These are phyloP conservation scores for Suillus placidus DNA, from an alignment of 768 basidiomycete species.

Conservation along the genomic window DNA sequence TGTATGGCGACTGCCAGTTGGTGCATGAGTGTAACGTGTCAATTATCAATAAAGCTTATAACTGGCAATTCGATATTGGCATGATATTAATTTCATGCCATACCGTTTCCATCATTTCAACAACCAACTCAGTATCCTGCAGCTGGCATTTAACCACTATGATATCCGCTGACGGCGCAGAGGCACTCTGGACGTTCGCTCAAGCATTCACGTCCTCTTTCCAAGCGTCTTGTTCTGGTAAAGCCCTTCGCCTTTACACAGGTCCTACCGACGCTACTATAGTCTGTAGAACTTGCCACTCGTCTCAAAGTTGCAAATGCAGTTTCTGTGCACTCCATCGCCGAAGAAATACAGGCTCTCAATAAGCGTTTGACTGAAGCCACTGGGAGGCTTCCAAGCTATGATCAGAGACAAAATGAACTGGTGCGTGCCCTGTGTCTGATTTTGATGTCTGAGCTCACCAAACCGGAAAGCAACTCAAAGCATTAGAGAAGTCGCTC, in stretches of 20 bases:
- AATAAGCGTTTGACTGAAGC: conserved; percentile 67
- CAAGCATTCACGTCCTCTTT: conserved; percentile 33
- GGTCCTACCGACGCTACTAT: conserved; percentile 18
- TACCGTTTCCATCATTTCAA: background rate
- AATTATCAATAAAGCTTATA: too few species aligned
- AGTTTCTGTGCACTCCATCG: conserved; percentile 46
- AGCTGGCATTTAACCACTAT: background rate
- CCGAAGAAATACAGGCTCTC: conserved; percentile 56
- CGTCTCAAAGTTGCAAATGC: conserved; percentile 44
- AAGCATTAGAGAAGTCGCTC: conserved; percentile 56
- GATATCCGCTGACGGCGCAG: conserved; percentile 10
- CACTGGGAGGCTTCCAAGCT: conserved; percentile 63
- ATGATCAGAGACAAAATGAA: conserved; percentile 76
- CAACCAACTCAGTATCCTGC: background rate
- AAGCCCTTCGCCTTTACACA: conserved; percentile 8
- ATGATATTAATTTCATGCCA: too few species aligned
- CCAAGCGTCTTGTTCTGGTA: conserved; percentile 29
- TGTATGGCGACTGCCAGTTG: too few species aligned
- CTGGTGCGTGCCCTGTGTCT: conserved; percentile 45
- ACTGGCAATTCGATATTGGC: too few species aligned
- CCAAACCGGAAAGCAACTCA: conserved; percentile 58
- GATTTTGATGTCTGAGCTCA: conserved; percentile 6
- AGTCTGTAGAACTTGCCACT: conserved; percentile 47
- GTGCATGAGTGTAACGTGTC: too few species aligned
- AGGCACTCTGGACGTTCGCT: conserved; percentile 32